Conservation (phyloP, 352 stramenopile species). For the Pythium phragmitis region DNA sequence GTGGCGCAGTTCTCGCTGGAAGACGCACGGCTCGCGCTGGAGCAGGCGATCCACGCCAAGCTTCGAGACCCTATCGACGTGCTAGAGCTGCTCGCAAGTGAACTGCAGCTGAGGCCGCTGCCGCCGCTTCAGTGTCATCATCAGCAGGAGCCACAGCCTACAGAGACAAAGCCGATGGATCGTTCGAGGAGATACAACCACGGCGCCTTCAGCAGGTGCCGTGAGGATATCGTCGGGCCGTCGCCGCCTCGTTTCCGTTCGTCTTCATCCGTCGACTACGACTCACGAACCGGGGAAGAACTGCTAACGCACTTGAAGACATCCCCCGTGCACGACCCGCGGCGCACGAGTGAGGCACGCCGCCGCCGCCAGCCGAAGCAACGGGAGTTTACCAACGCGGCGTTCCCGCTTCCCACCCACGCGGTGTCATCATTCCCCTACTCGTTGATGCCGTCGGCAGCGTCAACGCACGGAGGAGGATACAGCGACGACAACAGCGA, state of each 20-base stretch:
- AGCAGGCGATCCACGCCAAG: conserved; percentile 16
- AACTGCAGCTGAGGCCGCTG: conserved; percentile 10
- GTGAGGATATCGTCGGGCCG: not conserved
- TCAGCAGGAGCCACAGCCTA: not conserved
- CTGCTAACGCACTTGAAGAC: conserved; percentile 24
- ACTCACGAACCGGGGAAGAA: conserved; percentile 24
- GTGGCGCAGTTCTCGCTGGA: conserved; percentile 42
- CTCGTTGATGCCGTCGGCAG: conserved; percentile 11
- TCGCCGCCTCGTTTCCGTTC: not conserved
- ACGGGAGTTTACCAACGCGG: not conserved
- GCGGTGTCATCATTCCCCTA: conserved; percentile 15
- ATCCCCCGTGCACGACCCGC: conserved; percentile 22
- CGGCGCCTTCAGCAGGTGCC: no score
- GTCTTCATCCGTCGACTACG: conserved; percentile 5
- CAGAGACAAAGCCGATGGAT: not conserved
- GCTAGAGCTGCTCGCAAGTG: conserved; percentile 18
- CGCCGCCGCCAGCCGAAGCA: not conserved
- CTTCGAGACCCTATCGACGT: conserved; percentile 11
- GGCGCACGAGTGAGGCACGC: not conserved
- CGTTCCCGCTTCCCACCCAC: conserved; percentile 8
- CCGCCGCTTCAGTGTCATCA: no score
- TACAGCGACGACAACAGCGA: conserved; percentile 3
- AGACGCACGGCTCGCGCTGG: conserved; percentile 28
- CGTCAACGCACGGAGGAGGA: not conserved
- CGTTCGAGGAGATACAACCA: not conserved